Conservation (phyloP, 352 stramenopile genomes). For the Pythium utonaiense region DNA sequence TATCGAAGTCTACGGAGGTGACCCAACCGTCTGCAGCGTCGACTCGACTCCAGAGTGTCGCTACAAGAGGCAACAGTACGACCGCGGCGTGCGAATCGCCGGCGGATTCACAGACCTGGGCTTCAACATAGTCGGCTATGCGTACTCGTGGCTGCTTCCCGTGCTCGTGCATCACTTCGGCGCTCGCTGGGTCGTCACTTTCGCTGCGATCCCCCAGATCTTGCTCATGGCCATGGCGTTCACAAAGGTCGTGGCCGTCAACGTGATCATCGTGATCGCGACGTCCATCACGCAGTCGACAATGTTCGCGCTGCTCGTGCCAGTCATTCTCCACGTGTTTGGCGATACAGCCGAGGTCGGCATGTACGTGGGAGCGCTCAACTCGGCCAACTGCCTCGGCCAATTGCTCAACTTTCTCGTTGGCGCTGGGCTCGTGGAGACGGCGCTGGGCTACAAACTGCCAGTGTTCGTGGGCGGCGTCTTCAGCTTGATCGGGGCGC, state of each 20-base stretch:
- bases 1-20: conserved; percentile 36
- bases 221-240: conserved; percentile 54
- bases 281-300: conserved; percentile 52
- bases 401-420: conserved; percentile 73
- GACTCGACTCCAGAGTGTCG: not conserved
- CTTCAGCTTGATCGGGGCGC: conserved; percentile 55
- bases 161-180: conserved; percentile 40
- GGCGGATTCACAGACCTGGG: conserved; percentile 34
- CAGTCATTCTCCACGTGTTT: conserved; percentile 63
- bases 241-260: conserved; percentile 30
- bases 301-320: conserved; percentile 66
- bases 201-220: conserved; percentile 38
- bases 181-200: conserved; percentile 30
- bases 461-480: conserved; percentile 64
- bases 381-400: conserved; percentile 69
- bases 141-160: conserved; percentile 40
- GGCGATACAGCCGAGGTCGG: conserved; percentile 48
- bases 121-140: conserved; percentile 42
- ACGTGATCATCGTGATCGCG: conserved; percentile 38
- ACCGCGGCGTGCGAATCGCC: conserved; percentile 46
- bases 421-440: conserved; percentile 54
- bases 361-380: conserved; percentile 71
- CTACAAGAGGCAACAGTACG: conserved; percentile 34
- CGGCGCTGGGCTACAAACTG: conserved; percentile 53
- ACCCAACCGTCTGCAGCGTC: conserved; percentile 13